A percentile compares a stretch with the other conserved stretches of the same genome.
These are phyloP conservation scores for Alternaria gansuensis DNA, from an alignment of 2,329 filamentous ascomycete genomes.

Conservation along the genomic window DNA sequence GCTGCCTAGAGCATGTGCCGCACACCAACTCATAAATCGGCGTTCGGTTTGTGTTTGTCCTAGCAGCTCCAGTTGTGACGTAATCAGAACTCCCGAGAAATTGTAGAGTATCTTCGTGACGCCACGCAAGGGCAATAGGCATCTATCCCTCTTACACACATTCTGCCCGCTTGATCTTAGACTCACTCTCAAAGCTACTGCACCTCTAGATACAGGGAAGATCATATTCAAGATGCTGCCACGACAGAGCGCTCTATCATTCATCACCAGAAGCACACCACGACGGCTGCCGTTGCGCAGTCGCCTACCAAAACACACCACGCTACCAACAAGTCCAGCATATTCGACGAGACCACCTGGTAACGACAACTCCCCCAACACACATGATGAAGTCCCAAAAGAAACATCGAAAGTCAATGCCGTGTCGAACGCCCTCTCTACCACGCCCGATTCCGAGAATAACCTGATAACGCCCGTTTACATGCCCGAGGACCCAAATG, in stretches of 20 bases:
- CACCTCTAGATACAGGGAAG: slow-evolving; percentile 5
- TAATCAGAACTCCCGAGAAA: slow-evolving; percentile 19
- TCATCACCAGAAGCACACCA: slow-evolving; percentile 35
- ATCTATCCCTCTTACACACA: slow-evolving; percentile 3
- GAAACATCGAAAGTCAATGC: slow-evolving; percentile 51
- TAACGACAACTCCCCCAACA: slow-evolving; percentile 16
- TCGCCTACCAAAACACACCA: slow-evolving; percentile 31
- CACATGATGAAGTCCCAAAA: slow-evolving; percentile 25
- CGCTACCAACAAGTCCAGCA: slow-evolving; percentile 20
- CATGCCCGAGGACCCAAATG: slow-evolving; percentile 68
- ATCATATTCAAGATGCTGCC: slow-evolving; percentile 39
- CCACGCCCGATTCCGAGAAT: slow-evolving; percentile 54
- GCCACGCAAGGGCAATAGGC: slow-evolving; percentile 14
- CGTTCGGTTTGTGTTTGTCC: neutral
- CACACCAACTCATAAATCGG: neutral
- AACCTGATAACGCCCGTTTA: slow-evolving; percentile 67
- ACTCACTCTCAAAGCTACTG: slow-evolving; percentile 4
- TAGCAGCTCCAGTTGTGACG: slow-evolving; percentile 13
- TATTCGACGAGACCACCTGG: slow-evolving; percentile 24
- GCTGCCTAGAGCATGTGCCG: neutral
- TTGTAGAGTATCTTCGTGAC: slow-evolving; percentile 5
- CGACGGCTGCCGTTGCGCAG: slow-evolving; percentile 35
- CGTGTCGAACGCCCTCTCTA: slow-evolving; percentile 57
- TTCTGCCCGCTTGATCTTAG: slow-evolving; percentile 2
- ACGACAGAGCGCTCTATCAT: slow-evolving; percentile 33